These are phyloP conservation scores for Fraxinus cuspidata DNA, from an alignment of 257 asterid species.

Conservation along the genomic window DNA sequence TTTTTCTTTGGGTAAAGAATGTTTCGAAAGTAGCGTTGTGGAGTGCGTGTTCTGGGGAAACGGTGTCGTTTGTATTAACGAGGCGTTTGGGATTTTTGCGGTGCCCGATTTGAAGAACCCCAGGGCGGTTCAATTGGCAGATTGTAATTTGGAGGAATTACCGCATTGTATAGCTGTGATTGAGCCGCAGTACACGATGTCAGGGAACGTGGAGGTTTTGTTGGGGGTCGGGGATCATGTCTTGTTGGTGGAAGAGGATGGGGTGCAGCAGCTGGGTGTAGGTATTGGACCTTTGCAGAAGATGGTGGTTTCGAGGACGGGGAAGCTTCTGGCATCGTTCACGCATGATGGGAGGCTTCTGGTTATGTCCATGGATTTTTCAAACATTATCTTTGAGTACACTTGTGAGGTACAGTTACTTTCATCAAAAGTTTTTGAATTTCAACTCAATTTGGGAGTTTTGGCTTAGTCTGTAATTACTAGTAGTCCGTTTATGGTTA, in stretches of 20 bases:
- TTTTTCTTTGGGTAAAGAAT: constrained; percentile 62
- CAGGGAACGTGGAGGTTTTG: constrained; percentile 95
- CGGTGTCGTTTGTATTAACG: constrained; percentile 82
- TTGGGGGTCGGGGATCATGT: constrained; percentile 79
- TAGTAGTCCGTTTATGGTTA: not conserved
- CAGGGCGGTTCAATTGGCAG: constrained; percentile 65
- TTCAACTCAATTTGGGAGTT: constrained; percentile 8
- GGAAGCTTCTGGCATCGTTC: constrained; percentile 76
- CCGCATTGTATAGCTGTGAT: constrained; percentile 93
- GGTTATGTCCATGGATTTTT: constrained; percentile 73
- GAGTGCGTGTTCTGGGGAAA: constrained; percentile 94
- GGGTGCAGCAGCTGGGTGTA: constrained; percentile 67
- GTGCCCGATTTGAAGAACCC: constrained; percentile 75
- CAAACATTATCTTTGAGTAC: constrained; percentile 66
- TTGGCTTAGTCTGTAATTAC: not conserved
- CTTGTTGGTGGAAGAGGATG: constrained; percentile 85
- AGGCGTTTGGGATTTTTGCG: constrained; percentile 75
- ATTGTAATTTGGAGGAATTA: constrained; percentile 72
- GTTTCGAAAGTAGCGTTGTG: constrained; percentile 67
- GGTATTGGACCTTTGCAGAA: constrained; percentile 87
- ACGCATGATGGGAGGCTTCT: constrained; percentile 94
- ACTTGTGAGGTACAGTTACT: constrained; percentile 71
- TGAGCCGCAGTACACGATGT: constrained; percentile 89
- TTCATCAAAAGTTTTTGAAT: not conserved
- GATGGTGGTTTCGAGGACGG: constrained; percentile 86